Base-by-base conservation (phyloP, 768 basidiomycete species). In the Mrakia gelida region DNA sequence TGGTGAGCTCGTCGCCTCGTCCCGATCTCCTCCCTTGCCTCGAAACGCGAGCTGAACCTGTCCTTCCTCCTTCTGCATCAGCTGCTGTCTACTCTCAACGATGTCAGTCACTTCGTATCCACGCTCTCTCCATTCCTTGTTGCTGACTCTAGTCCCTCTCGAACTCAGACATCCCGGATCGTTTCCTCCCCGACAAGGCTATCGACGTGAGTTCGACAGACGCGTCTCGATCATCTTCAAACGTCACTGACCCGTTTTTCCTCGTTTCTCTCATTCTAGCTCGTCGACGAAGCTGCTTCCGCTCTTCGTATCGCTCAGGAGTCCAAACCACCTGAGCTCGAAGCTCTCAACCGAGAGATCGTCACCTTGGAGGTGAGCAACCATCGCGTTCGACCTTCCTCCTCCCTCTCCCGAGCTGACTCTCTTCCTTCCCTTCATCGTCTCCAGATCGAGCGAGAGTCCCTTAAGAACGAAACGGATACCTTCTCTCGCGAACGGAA, bases 221-320 rank as follows among this genome's bases (percentile, higher is more conserved):
- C 67, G 1, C 45, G 41, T 21, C 30, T 76, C 2, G 18, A 6
- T 0, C 9, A 4, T 28, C 13, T 52, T 9, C n/a, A 10, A 32
- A 10, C 45, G 16, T 21, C 56, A 16, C 16, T 49, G 83, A 18
- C n/a, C n/a, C n/a, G n/a, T 23, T 41, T 3, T n/a, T 49, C 23
- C 56, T 18, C 54, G 23, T 1, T 16, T 5, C 1, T 59, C 15
- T 23, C 38, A 0, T 9, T 56, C 15, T 3, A 73, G 73, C 88
- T 97, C 3, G 89, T 98, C 0, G 96, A 98, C 84, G 96, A 98
- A 84, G 95, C 95, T 4, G 92, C 93, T 0, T 92, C 92, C 2
- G 88, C 93, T 0, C 86, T 98, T 7, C 89, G 93, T 0, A 89
- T 97, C 5, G 92, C 94, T 0, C 94, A 95, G 82, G 93, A 94